Evolutionary conservation across 2,329 filamentous ascomycete genomes (phyloP).

Genomic region (Xylariaceae sp.): DNA sequence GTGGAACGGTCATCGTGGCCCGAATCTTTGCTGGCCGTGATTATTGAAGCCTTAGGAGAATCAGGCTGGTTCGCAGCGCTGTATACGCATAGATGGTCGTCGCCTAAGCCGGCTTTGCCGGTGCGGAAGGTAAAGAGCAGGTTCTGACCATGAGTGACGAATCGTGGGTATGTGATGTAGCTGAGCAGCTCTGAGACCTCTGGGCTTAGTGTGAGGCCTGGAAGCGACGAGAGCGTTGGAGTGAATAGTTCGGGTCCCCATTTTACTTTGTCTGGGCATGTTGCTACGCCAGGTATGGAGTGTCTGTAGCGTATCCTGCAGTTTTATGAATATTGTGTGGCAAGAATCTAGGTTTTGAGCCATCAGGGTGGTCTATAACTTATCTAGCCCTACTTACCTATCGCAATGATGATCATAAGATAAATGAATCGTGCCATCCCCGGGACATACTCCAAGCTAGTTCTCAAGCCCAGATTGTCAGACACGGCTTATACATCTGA

Average conservation of each 20-base stretch:
- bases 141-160: constrained; percentile 35
- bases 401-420: constrained; percentile 50
- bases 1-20: constrained; percentile 20
- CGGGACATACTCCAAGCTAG: constrained; percentile 43
- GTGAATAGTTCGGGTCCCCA: constrained; percentile 38
- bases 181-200: constrained; percentile 28
- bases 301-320: constrained; percentile 36
- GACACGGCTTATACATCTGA: neutral
- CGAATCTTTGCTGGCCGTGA: neutral
- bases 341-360: no score
- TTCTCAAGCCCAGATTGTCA: constrained; percentile 7
- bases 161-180: constrained; percentile 48
- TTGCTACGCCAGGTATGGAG: constrained; percentile 32
- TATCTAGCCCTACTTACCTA: constrained; percentile 24
- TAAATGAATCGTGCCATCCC: constrained; percentile 50
- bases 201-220: constrained; percentile 28
- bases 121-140: constrained; percentile 48
- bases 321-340: no score
- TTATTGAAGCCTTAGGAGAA: neutral
- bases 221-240: constrained; percentile 33
- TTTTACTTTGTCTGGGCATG: constrained; percentile 25
- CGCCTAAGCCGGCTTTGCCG: constrained; percentile 46
- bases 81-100: constrained; percentile 46
- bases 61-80: no score
- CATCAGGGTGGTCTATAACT: no score